Evolutionary conservation across 2,329 filamentous ascomycete species (phyloP).

Genomic region (Venturia pyrina): DNA sequence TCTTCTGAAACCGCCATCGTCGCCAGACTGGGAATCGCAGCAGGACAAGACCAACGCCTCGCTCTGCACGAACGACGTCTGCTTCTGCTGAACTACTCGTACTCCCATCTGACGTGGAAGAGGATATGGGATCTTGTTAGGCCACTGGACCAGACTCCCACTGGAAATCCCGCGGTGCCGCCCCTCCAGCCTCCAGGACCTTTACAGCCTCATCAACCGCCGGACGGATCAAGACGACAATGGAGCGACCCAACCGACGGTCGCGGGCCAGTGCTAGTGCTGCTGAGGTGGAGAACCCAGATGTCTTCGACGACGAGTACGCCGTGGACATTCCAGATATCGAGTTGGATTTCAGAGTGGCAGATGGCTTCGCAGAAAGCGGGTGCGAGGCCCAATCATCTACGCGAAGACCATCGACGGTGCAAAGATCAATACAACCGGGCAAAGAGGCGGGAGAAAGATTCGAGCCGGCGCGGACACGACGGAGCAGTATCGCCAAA

Average conservation of each 20-base stretch:
- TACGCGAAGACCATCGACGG: not conserved
- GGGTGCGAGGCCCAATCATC: slow-evolving; percentile 24
- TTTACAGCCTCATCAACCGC: not conserved
- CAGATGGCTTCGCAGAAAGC: not conserved
- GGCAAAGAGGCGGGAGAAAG: slow-evolving; percentile 2
- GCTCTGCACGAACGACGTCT: not conserved
- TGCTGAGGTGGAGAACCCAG: slow-evolving; percentile 19
- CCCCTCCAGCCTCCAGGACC: not conserved
- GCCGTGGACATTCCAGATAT: slow-evolving; percentile 28
- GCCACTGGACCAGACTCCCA: not conserved
- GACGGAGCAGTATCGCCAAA: slow-evolving; percentile 10
- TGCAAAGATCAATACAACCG: not conserved
- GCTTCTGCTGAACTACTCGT: not conserved
- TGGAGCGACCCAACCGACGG: not conserved
- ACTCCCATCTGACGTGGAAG: not conserved
- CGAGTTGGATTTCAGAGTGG: slow-evolving; percentile 22
- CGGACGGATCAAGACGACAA: not conserved
- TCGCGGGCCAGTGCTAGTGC: not conserved
- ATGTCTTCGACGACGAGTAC: slow-evolving; percentile 41
- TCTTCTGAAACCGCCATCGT: slow-evolving; percentile 3
- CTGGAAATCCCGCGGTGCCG: not conserved
- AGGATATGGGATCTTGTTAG: not conserved
- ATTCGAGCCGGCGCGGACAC: not conserved
- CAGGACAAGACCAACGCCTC: not conserved
- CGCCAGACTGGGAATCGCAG: not conserved